Percentiles rank a stretch among this genome's conserved stretches.
phyloP scores from a whole-genome alignment of 805 yeast species.

The Ogataea paradorogensis region DNA sequence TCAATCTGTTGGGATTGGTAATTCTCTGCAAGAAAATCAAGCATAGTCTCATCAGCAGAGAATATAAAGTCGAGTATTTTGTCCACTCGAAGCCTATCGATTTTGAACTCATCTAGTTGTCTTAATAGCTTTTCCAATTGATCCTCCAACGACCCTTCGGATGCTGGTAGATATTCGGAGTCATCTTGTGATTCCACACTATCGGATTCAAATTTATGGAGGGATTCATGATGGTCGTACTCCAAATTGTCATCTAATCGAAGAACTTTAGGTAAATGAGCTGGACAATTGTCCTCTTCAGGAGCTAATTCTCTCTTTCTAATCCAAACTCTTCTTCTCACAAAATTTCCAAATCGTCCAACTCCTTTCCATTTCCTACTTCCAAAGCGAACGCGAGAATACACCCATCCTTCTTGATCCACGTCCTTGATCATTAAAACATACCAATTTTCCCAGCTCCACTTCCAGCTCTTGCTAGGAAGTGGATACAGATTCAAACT shows the following conservation, averaged over 20 bases:
- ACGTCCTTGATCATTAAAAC: slow-evolving; percentile 52
- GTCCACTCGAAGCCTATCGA: slow-evolving; percentile 22
- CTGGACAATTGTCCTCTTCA: neutral
- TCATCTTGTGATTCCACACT: neutral
- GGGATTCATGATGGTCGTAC: neutral
- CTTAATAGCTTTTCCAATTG: slow-evolving; percentile 2
- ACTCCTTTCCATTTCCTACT: slow-evolving; percentile 50
- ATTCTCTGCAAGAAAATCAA: slow-evolving; percentile 11
- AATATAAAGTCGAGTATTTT: slow-evolving; percentile 14
- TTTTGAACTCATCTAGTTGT: slow-evolving; percentile 9
- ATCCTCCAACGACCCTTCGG: neutral
- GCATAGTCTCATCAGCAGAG: slow-evolving; percentile 1
- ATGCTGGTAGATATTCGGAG: neutral
- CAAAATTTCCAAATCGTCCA: slow-evolving; percentile 47
- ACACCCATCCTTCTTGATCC: slow-evolving; percentile 59
- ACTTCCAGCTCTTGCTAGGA: slow-evolving; percentile 50
- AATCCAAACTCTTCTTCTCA: slow-evolving; percentile 51
- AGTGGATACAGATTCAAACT: slow-evolving; percentile 37
- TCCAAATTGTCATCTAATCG: slow-evolving; percentile 4
- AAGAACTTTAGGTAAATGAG: slow-evolving; percentile 6
- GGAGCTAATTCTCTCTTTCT: slow-evolving; percentile 34
- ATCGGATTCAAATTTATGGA: too few species aligned
- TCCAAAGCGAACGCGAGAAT: slow-evolving; percentile 41
- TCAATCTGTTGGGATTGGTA: neutral
- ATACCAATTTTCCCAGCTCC: slow-evolving; percentile 58